A percentile compares a stretch with the other conserved stretches of the same genome.
Evolutionary conservation across 192 early-diverging fungal genomes (phyloP).

Genomic region (Anaeromyces robustus): DNA sequence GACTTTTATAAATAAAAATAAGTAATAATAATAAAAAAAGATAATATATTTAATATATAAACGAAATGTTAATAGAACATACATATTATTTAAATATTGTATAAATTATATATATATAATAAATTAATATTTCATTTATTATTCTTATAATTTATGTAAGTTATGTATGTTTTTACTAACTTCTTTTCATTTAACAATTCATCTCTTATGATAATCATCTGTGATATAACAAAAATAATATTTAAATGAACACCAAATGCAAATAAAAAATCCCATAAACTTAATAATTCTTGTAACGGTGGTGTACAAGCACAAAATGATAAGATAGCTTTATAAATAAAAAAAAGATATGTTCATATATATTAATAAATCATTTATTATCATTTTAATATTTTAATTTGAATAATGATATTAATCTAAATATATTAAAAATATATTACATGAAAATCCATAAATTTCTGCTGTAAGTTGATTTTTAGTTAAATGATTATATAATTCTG

Average conservation of each 20-base stretch:
- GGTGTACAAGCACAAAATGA: conserved; percentile 80
- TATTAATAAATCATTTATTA: neutral
- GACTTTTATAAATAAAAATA: neutral
- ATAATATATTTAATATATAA: too few relatives aligned
- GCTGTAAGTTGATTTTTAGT: conserved; percentile 52
- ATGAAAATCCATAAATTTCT: conserved; percentile 76
- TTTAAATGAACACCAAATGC: conserved; percentile 87
- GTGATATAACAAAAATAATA: conserved; percentile 74
- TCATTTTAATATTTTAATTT: too few relatives aligned
- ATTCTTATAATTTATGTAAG: too few relatives aligned
- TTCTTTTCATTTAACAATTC: conserved; percentile 54
- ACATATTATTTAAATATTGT: too few relatives aligned
- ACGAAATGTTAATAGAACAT: too few relatives aligned
- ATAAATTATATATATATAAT: too few relatives aligned
- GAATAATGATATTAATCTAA: too few relatives aligned
- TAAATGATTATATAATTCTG: conserved; percentile 51
- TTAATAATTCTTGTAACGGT: conserved; percentile 65
- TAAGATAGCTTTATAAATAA: conserved; percentile 45
- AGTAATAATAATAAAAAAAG: too few relatives aligned
- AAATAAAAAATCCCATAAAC: conserved; percentile 85
- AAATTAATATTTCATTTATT: too few relatives aligned
- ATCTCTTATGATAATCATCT: conserved; percentile 57
- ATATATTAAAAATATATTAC: conserved; percentile 20
- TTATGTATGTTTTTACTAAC: too few relatives aligned
- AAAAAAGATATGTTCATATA: neutral